phyloP scores from a whole-genome alignment of 768 basidiomycete genomes.

The Termitomyces sp. region DNA sequence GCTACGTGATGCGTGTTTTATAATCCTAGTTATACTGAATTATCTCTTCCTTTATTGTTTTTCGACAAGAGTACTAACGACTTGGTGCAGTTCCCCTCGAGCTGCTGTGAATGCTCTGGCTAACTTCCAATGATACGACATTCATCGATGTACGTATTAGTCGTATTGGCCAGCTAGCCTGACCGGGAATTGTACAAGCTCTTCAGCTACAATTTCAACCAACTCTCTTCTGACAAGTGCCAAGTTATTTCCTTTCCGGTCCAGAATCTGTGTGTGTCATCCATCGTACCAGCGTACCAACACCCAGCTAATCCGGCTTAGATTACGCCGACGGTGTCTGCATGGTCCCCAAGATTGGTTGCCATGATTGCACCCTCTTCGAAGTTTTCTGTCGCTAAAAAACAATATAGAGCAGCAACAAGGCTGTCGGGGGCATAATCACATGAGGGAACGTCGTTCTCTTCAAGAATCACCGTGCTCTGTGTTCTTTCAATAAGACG shows the following conservation, averaged over 20 bases:
- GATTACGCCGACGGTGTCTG: constrained; percentile 40
- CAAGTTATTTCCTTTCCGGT: constrained; percentile 28
- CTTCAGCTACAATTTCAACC: constrained; percentile 30
- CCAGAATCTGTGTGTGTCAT: constrained; percentile 27
- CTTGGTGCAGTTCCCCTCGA: background rate
- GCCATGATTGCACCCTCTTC: constrained; percentile 40
- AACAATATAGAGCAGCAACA: constrained; percentile 38
- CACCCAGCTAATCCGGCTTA: constrained; percentile 39
- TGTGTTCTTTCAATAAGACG: background rate
- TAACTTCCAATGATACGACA: background rate
- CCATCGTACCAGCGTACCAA: constrained; percentile 30
- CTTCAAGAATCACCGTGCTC: background rate
- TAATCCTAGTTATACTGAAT: constrained; percentile 26
- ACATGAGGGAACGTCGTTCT: background rate
- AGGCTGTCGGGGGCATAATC: constrained; percentile 36
- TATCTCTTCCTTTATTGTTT: background rate
- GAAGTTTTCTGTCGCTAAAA: constrained; percentile 35
- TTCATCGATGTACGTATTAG: background rate
- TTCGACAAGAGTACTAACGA: background rate
- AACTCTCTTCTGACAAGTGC: constrained; percentile 25
- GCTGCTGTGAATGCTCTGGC: background rate
- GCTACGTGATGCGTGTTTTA: constrained; percentile 17
- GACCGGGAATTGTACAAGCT: constrained; percentile 22
- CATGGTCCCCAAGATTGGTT: constrained; percentile 37
- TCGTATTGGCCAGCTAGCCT: background rate